Base-by-base conservation (phyloP, 2,329 filamentous ascomycete species). In the Trichoderma koningiopsis region DNA sequence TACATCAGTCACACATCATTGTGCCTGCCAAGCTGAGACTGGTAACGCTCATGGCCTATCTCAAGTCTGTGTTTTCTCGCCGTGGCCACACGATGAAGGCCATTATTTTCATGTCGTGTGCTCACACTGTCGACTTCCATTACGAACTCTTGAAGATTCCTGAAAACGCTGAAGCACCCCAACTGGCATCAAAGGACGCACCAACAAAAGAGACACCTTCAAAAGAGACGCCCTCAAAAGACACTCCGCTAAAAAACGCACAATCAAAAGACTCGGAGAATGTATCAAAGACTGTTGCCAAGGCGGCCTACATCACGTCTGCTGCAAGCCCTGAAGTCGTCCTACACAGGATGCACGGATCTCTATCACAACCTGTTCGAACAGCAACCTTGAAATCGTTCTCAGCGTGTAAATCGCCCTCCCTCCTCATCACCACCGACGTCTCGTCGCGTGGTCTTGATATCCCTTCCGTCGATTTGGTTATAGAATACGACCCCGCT, bases 121-220 rank as follows among this genome's bases (percentile, higher is more conserved):
- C 96, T 24, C 96, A 99, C 78, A 96, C 93, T 1, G 96, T 98
- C 70, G 94, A 99, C 78, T 99, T 97, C 75, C 95, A 98, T 79
- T 98, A 94, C 78, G 92, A 96, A 71, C 83, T 97, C 3, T 87
- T 99, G 69, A 90, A 84, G 55, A 75, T 81, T 31, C 77, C 78
- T 0, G 77, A 76, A 13, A 76, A 77, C 4, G 71, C 76, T 0
- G 76, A 78, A 11, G 62, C 72, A 1, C 72, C 77, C 19, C 72
- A 71, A 2, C 70, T 76, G 37, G 73, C 76, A 14, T 75, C 76
- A 53, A 78, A 80, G 68, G 74, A 81, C 4, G 71, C 76, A 60
- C 75, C n/a, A 24, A 24, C 47, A 49, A 43, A n/a, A 1, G 40
- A 43, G 6, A 5, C 40, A 4, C 16, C 16, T 1, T 43, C 40